These are phyloP conservation scores for Garcia nutans DNA, from an alignment of 345 rosid genomes.

Conservation along the genomic window DNA sequence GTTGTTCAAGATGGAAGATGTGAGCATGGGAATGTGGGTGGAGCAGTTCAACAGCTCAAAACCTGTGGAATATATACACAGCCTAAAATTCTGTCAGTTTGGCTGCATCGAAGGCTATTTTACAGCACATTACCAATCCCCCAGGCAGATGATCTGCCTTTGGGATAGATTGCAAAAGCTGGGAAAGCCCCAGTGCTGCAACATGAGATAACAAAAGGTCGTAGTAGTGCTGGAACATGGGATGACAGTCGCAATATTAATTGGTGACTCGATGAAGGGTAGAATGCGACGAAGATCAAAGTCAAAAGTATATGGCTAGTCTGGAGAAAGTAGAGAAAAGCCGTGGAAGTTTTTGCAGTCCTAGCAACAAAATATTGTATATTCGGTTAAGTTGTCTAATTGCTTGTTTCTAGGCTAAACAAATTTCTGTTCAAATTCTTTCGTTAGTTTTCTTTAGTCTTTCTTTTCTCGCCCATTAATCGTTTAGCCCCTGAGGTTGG, in stretches of 20 bases:
- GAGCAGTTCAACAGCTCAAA: slow-evolving; percentile 79
- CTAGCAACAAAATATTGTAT: slow-evolving; percentile 18
- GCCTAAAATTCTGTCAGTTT: slow-evolving; percentile 81
- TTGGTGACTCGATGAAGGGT: background rate
- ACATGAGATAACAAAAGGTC: slow-evolving; percentile 57
- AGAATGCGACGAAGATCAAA: background rate
- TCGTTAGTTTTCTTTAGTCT: background rate
- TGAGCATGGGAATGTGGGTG: slow-evolving; percentile 99
- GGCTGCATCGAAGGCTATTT: slow-evolving; percentile 86
- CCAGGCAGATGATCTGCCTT: slow-evolving; percentile 89
- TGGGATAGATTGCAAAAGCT: slow-evolving; percentile 67
- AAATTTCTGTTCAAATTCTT: slow-evolving; percentile 6
- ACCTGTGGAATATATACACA: slow-evolving; percentile 73
- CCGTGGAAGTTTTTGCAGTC: slow-evolving; percentile 17
- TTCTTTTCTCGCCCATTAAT: background rate
- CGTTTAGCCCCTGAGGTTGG: background rate
- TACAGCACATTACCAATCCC: slow-evolving; percentile 96
- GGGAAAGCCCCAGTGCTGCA: slow-evolving; percentile 72
- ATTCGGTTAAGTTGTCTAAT: slow-evolving; percentile 1
- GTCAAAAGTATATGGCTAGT: background rate
- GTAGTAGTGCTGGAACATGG: background rate
- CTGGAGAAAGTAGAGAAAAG: background rate
- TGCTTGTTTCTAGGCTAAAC: background rate
- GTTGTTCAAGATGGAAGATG: slow-evolving; percentile 99
- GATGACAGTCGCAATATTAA: background rate